Base-by-base conservation (phyloP, 169 alveolate species). In the Neospora caninum region DNA sequence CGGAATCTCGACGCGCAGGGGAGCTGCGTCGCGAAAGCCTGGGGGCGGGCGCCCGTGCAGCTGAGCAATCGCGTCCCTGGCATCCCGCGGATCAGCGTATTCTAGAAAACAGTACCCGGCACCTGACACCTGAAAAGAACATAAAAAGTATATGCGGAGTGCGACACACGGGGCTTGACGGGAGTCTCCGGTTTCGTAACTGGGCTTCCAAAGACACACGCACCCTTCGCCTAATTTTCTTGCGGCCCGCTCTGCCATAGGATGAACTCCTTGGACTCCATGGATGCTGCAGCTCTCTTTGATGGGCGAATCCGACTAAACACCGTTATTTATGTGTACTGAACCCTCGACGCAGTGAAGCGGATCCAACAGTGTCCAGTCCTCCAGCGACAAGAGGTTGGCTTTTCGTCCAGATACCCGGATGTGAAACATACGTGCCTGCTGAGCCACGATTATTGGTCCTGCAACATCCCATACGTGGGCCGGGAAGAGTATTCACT, bases 81-180 rank as follows among this genome's bases (percentile, higher is more conserved):
- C 98, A 88, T 97, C 98, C 53, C 98, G 96, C n/a, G 97, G 94
- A 84, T 97, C 98, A 78, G 96, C 97, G 88, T 94, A 97, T 93
- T 97, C 98, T 49, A 97, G 80, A 82, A 97, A 97, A 27, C 98
- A 98, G 95, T 95, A 97, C 39, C 94, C 94, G n/a, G 94, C 49
- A 27, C 94, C 94, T 13, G 80, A 64, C 29, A 80, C 70, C 94
- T 91, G 88, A 73, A 88, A 22, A 43, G 4, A 31, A 10, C 88
- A 73, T 6, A 80, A 18, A 9, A 64, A 64, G 73, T 64, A 64
- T 64, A 64, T 13, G 20, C 73, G 73, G 73, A 64, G 73, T 64
- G 73, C 20, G 73, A 64, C 16, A 64, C 25, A 27, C n/a, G 73
- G n/a, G 31, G 31, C 73, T 13, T 13, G 58, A 64, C 73, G 73